These are phyloP conservation scores for Ophiocordyceps camponoti-floridani DNA, from an alignment of 2,329 filamentous ascomycete species.

Conservation along the genomic window DNA sequence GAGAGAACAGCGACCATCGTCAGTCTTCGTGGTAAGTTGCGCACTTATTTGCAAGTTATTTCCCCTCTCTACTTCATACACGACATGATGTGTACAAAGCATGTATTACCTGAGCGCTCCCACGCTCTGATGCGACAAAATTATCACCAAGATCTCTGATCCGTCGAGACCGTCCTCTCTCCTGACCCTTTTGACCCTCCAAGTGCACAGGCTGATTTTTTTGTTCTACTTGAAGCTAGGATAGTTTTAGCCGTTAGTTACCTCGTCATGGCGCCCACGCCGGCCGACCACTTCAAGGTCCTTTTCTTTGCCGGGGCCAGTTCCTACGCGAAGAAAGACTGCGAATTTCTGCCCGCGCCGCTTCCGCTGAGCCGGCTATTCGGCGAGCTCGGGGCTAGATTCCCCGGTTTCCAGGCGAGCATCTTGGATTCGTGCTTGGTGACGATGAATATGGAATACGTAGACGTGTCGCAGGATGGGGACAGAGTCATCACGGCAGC, in stretches of 20 bases:
- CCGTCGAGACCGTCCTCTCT: constrained; percentile 9
- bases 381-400: constrained; percentile 45
- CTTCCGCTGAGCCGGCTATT: constrained; percentile 46
- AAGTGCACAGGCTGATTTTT: background rate
- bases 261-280: background rate
- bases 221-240: background rate
- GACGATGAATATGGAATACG: constrained; percentile 67
- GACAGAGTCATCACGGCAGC: constrained; percentile 43
- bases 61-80: background rate
- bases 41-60: background rate
- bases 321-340: constrained; percentile 50
- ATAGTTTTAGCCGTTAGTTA: too few relatives aligned
- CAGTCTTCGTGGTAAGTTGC: constrained; percentile 2
- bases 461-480: constrained; percentile 40
- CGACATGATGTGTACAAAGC: constrained; percentile 34
- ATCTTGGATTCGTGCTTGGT: constrained; percentile 58
- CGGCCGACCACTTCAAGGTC: constrained; percentile 53
- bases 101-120: constrained; percentile 40
- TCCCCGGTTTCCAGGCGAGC: constrained; percentile 49
- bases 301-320: constrained; percentile 68
- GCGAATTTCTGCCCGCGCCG: constrained; percentile 49
- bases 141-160: constrained; percentile 62
- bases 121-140: constrained; percentile 33
- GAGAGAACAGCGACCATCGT: background rate
- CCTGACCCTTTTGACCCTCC: too few relatives aligned